Conservation (phyloP, 2,329 filamentous ascomycete genomes). For the Dothistroma septosporum region DNA sequence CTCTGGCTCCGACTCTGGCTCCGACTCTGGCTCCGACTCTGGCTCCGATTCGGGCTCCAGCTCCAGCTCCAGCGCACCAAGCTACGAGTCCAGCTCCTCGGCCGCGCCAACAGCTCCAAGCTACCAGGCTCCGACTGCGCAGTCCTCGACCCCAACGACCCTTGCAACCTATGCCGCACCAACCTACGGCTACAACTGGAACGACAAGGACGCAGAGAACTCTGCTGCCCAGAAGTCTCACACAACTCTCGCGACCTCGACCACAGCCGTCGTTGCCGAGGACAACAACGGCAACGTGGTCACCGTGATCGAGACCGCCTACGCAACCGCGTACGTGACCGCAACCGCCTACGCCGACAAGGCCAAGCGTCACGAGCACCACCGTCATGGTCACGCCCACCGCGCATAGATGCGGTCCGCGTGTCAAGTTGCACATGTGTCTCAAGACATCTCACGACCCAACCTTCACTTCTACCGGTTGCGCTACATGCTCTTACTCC, state of each 20-base stretch:
- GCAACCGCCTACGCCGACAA: slow-evolving; percentile 23
- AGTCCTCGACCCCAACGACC: slow-evolving; percentile 7
- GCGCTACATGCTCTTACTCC: slow-evolving; percentile 8
- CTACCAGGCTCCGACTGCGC: slow-evolving; percentile 1
- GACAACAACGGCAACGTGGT: slow-evolving; percentile 15
- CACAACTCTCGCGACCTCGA: slow-evolving; percentile 20
- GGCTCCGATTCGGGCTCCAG: slow-evolving; percentile 7
- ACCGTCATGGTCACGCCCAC: slow-evolving; percentile 24
- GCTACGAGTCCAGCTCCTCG: slow-evolving; percentile 2
- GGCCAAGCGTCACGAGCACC: slow-evolving; percentile 28
- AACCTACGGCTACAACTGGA: slow-evolving; percentile 10
- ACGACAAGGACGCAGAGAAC: slow-evolving; percentile 9
- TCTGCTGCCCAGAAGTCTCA: slow-evolving; percentile 15
- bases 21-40: slow-evolving; percentile 7
- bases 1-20: slow-evolving; percentile 11
- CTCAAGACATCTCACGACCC: slow-evolving; percentile 1
- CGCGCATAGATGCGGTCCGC: slow-evolving; percentile 3
- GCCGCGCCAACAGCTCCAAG: slow-evolving; percentile 8
- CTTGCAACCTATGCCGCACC: slow-evolving; percentile 2
- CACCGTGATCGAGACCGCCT: slow-evolving; percentile 22
- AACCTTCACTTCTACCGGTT: slow-evolving; percentile 5
- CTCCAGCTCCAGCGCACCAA: slow-evolving; percentile 2
- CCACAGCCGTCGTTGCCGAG: slow-evolving; percentile 10
- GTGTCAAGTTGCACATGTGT: not conserved
- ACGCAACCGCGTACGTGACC: slow-evolving; percentile 28